Percentiles rank a stretch among this genome's conserved stretches.
Evolutionary conservation across 164 flowering plant genomes (phyloP).

Genomic region (Stephania japonica): DNA sequence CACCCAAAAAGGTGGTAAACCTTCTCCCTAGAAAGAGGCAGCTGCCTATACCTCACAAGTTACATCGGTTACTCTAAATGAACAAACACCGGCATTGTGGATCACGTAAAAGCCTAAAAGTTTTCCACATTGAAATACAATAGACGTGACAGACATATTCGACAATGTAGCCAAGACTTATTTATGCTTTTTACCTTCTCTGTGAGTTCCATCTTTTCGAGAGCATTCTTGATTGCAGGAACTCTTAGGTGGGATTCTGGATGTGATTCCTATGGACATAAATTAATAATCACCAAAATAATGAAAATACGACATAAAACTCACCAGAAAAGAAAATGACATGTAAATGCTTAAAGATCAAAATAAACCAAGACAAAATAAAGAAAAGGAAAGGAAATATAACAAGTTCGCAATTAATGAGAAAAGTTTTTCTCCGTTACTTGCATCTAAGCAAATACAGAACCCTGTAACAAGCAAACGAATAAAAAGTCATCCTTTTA

Average conservation of each 20-base stretch:
- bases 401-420: neutral
- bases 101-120: too few relatives aligned
- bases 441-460: neutral
- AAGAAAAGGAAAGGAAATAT: neutral
- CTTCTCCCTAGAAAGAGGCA: neutral
- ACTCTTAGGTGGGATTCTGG: conserved; percentile 82
- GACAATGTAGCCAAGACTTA: neutral
- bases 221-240: conserved; percentile 71
- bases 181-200: conserved; percentile 41
- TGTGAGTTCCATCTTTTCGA: conserved; percentile 67
- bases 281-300: neutral
- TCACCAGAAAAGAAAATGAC: too few relatives aligned
- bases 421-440: neutral
- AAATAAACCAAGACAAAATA: neutral
- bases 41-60: neutral
- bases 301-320: neutral
- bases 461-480: neutral
- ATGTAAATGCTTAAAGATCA: neutral
- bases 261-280: conserved; percentile 60
- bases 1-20: too few relatives aligned
- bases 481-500: neutral
- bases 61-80: neutral
- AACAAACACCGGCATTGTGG: neutral
- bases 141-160: neutral
- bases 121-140: neutral